Base-by-base conservation (phyloP, 1,139 yeast species). In the Pichia sp. region DNA sequence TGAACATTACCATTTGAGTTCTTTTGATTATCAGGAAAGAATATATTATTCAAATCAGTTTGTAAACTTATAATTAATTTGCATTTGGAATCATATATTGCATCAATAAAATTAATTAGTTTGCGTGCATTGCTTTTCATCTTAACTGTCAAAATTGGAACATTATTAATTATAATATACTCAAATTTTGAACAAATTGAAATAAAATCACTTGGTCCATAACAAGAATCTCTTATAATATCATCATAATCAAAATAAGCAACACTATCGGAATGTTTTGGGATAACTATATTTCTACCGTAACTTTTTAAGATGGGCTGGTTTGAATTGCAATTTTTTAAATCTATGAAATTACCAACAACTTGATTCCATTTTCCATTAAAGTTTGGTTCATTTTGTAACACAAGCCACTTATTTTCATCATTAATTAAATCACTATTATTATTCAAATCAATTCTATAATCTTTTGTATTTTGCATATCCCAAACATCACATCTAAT, bases 81-180 rank as follows among this genome's bases (percentile, higher is more conserved):
- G 56, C 88, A 82, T 56, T 75, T 74, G 27, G 82, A 73, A 59
- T 83, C 90, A 59, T 83, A 83, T 7, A 82, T 63, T 0, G 88
- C 86, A 63, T 83, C 89, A 25, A 83, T 60, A 22, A 83, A 64
- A 0, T 85, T 80, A 43, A 83, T 83, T 56, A 83, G 77, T 48
- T 85, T 64, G 48, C 86, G 66, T 2, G 89, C 89, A 55, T 82
- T 87, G 57, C 81, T 81, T 57, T 80, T 81, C 78, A 73, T 76
- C 45, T 68, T 73, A 7, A 77, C 63, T 2, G 80, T 76, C 65
- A 83, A 65, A 3, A 77, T 69, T 0, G 90, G 90, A 3, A 83
- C 80, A 48, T 79, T 68, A 50, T 81, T 85, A 27, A 84, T 58
- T 7, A 83, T 69, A 29, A 84, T 66, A 0, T 81, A 76, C 37